A percentile compares a stretch with the other conserved stretches of the same genome.
phyloP scores from a whole-genome alignment of 768 basidiomycete genomes.

The Fibroporia radiculosa region DNA sequence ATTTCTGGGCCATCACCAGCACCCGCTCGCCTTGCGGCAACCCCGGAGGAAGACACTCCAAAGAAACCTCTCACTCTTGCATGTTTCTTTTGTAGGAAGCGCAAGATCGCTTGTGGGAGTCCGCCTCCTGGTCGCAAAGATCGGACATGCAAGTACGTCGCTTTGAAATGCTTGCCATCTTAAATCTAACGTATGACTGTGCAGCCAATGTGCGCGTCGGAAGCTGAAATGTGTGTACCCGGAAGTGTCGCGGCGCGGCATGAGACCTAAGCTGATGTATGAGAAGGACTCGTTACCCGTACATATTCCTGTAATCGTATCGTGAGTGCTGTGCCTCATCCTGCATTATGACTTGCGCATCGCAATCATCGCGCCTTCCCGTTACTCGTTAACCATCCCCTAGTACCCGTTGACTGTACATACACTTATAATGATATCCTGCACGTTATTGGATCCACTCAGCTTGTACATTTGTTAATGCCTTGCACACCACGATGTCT shows the following conservation, averaged over 20 bases:
- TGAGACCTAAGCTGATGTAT: conserved; percentile 15
- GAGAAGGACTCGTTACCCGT: conserved; percentile 12
- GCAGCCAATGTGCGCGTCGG: conserved; percentile 66
- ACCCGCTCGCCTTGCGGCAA: conserved; percentile 12
- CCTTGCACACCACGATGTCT: too few relatives aligned
- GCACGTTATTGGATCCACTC: too few relatives aligned
- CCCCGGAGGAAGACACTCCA: conserved; percentile 21
- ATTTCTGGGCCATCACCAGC: conserved; percentile 12
- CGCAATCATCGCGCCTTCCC: too few relatives aligned
- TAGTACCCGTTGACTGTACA: too few relatives aligned
- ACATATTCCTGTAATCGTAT: conserved; percentile 7
- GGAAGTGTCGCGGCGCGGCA: conserved; percentile 56
- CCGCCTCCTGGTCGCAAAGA: conserved; percentile 22
- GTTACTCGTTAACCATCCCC: too few relatives aligned
- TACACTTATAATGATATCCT: too few relatives aligned
- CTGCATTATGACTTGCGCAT: too few relatives aligned
- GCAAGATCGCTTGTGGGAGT: conserved; percentile 33
- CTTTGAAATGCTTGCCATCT: conserved; percentile 3
- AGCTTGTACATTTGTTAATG: too few relatives aligned
- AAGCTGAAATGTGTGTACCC: conserved; percentile 68
- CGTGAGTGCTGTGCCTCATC: conserved; percentile 2
- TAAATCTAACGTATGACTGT: not conserved
- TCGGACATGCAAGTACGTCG: conserved; percentile 28
- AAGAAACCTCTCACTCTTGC: conserved; percentile 32
- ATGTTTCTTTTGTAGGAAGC: conserved; percentile 31